Conservation (phyloP, 2,329 filamentous ascomycete genomes). For the Kalaharituber pfeilii region DNA sequence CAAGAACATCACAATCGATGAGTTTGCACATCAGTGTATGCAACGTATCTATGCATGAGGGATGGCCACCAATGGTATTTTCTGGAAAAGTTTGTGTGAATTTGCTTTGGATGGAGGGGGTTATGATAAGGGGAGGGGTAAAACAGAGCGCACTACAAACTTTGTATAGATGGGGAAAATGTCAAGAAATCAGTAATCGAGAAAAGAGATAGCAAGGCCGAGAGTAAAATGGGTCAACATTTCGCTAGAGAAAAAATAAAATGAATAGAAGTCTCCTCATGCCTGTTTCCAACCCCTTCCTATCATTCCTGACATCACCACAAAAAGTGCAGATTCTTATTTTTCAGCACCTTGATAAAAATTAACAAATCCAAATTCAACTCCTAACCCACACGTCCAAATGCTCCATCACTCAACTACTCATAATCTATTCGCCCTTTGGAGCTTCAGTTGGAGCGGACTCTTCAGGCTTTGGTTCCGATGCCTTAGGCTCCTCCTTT, state of each 20-base stretch:
- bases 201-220: neutral
- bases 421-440: conserved; percentile 12
- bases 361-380: neutral
- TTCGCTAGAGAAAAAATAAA: neutral
- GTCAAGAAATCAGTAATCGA: neutral
- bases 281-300: neutral
- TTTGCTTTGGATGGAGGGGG: neutral
- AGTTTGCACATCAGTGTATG: neutral
- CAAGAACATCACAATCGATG: neutral
- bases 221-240: neutral
- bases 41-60: neutral
- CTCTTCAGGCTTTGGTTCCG: conserved; percentile 16
- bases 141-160: neutral
- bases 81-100: neutral
- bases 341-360: neutral
- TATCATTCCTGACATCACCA: neutral
- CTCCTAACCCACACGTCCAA: neutral
- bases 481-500: conserved; percentile 16
- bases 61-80: neutral
- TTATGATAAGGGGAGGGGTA: neutral
- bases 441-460: conserved; percentile 7
- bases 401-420: neutral
- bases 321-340: neutral
- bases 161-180: neutral
- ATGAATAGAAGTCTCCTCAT: neutral